A percentile compares a stretch with the other conserved stretches of the same genome.
These are phyloP conservation scores for Chalciporus piperatus DNA, from an alignment of 768 basidiomycete species.

Conservation along the genomic window DNA sequence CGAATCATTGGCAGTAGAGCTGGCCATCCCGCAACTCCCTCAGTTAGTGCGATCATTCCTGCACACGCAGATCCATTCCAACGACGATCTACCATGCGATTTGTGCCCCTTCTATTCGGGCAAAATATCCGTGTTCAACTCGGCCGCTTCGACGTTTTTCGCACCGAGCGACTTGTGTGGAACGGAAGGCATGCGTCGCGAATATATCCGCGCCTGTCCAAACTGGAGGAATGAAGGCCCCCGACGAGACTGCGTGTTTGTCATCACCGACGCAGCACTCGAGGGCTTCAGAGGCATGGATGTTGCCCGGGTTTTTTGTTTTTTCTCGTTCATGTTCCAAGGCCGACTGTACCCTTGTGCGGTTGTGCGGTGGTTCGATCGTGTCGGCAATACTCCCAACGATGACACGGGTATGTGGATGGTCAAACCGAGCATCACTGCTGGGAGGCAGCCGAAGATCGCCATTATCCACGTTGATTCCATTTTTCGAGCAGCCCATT, in stretches of 20 bases:
- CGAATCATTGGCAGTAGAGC: not conserved
- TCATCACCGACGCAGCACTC: constrained; percentile 6
- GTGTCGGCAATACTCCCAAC: constrained; percentile 16
- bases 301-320: constrained; percentile 16
- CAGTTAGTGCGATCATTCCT: constrained; percentile 3
- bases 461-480: constrained; percentile 28
- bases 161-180: constrained; percentile 30
- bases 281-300: constrained; percentile 16
- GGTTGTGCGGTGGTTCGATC: constrained; percentile 21
- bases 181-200: constrained; percentile 23
- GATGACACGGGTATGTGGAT: constrained; percentile 30
- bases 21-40: not conserved
- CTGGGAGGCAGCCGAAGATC: not conserved
- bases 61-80: constrained; percentile 2
- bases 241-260: constrained; percentile 22
- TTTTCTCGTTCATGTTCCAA: constrained; percentile 25
- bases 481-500: constrained; percentile 32
- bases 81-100: constrained; percentile 4
- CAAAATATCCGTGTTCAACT: constrained; percentile 19
- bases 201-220: constrained; percentile 22
- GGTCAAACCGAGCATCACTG: constrained; percentile 8
- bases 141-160: constrained; percentile 22
- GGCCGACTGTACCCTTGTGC: constrained; percentile 19
- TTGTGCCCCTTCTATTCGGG: constrained; percentile 3
- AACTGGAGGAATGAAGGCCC: constrained; percentile 17